These are phyloP conservation scores for Lipomyces yamanashiensis DNA, from an alignment of 805 yeast species.

Conservation along the genomic window DNA sequence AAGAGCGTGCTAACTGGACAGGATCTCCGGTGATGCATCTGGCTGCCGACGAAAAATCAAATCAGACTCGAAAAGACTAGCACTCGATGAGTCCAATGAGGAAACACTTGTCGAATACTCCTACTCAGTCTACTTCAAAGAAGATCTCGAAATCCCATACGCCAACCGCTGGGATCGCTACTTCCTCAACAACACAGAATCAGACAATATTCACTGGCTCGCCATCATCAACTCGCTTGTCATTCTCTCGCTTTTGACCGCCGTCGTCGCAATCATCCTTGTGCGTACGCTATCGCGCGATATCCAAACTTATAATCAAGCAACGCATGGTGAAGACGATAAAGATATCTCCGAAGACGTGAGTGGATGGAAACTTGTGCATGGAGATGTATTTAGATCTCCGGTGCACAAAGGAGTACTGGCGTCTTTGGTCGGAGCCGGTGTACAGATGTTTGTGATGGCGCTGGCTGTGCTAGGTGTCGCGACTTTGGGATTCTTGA, in stretches of 20 bases:
- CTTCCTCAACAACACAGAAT: constrained; percentile 58
- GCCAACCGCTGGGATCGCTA: constrained; percentile 75
- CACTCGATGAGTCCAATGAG: constrained; percentile 52
- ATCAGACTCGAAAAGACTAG: constrained; percentile 57
- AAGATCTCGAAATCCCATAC: constrained; percentile 69
- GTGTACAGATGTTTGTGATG: constrained; percentile 70
- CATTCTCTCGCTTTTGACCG: constrained; percentile 62
- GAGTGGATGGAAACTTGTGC: constrained; percentile 59
- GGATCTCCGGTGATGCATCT: constrained; percentile 42
- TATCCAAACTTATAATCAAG: constrained; percentile 47
- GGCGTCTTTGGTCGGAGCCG: constrained; percentile 68
- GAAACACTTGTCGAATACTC: constrained; percentile 66
- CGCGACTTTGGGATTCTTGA: constrained; percentile 58
- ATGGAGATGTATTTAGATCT: constrained; percentile 57
- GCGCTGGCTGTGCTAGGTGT: constrained; percentile 59
- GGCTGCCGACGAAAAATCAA: constrained; percentile 74
- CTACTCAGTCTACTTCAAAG: constrained; percentile 87
- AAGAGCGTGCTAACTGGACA: constrained; percentile 25
- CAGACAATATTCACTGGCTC: constrained; percentile 72
- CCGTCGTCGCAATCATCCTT: constrained; percentile 68
- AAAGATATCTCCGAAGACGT: constrained; percentile 38
- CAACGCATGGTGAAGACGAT: constrained; percentile 36
- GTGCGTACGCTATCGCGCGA: constrained; percentile 60
- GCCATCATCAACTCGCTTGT: constrained; percentile 74
- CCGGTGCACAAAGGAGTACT: constrained; percentile 58